These are phyloP conservation scores for Trichoderma reesei DNA, from an alignment of 495 filamentous ascomycete species.

Conservation along the genomic window DNA sequence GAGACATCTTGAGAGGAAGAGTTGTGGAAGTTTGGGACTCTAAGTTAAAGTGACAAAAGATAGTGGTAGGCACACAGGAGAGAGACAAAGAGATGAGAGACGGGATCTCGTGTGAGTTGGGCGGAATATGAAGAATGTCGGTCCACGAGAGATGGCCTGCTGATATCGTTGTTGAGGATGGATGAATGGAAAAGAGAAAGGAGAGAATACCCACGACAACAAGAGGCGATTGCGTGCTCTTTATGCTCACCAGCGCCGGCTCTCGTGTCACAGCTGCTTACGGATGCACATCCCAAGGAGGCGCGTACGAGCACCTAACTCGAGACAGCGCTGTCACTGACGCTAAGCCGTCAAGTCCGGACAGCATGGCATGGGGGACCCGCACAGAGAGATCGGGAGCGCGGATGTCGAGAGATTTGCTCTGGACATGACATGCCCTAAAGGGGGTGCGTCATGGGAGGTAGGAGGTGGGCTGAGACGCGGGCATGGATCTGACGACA, in stretches of 20 bases:
- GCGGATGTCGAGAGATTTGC: neutral
- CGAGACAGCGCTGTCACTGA: neutral
- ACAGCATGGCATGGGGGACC: neutral
- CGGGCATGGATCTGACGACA: neutral
- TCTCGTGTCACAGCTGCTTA: neutral
- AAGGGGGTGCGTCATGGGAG: neutral
- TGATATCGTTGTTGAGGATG: neutral
- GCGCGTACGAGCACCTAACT: neutral
- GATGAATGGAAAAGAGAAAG: neutral
- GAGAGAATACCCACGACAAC: neutral
- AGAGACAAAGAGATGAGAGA: neutral
- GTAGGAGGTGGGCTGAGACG: neutral
- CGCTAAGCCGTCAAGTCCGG: neutral
- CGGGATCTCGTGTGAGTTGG: too few species aligned
- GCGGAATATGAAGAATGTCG: too few species aligned
- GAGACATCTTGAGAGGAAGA: neutral
- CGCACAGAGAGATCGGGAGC: slow-evolving; percentile 5
- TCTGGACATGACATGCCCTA: neutral
- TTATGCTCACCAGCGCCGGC: neutral
- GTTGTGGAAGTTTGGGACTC: neutral
- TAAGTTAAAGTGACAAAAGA: neutral
- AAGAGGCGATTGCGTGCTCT: slow-evolving; percentile 1
- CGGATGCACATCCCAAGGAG: neutral
- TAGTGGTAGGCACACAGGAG: neutral
- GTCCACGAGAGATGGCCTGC: neutral